Base-by-base conservation (phyloP, 2,329 filamentous ascomycete genomes). In the Trichocomaceae sp. region DNA sequence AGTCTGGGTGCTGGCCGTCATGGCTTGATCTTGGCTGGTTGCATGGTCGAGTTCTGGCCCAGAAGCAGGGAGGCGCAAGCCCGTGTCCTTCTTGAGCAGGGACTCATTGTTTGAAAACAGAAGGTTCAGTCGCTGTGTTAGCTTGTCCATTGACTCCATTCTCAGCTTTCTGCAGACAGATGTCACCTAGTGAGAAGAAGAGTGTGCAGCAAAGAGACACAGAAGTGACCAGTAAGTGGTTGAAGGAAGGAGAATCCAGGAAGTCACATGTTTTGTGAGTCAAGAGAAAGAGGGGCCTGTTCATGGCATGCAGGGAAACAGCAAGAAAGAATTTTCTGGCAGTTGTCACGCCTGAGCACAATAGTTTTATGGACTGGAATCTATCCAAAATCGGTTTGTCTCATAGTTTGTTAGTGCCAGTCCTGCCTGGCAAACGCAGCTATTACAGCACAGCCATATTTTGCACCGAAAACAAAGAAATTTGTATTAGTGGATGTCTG, bases 21-120 rank as follows among this genome's bases (percentile, higher is more conserved):
- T 42, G 19, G 1, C 39, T 37, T 37, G 35, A 13, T 9, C n/a
- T 42, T n/a, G n/a, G 6, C 13, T 23, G 23, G 29, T 17, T 29
- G 5, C 5, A 33, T 12, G 6, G 3, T 7, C 15, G 10, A 20
- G 22, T 15, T 51, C 52, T 17, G 49, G 5, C 23, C 17, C 39
- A 8, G 35, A 7, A 31, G n/a, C 15, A 46, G 50, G 9, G 20
- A 47, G 22, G 47, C 59, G 54, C 17, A 63, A 58, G 22, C 58
- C 54, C 12, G 62, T 62, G 49, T 66, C 55, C n/a, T 60, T 46
- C 9, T 58, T 47, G 17, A 69, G 50, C 29, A 70, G 58, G 10
- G 47, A 46, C 31, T 60, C 56, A 46, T 70, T 64, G 4, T 60
- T 50, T 7, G 56, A 48, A 48, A 72, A 69, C 39, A 71, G 62